Percentiles rank a stretch among this genome's conserved stretches.
phyloP scores from a whole-genome alignment of 805 yeast genomes.

The Myxozyma sirexii region DNA sequence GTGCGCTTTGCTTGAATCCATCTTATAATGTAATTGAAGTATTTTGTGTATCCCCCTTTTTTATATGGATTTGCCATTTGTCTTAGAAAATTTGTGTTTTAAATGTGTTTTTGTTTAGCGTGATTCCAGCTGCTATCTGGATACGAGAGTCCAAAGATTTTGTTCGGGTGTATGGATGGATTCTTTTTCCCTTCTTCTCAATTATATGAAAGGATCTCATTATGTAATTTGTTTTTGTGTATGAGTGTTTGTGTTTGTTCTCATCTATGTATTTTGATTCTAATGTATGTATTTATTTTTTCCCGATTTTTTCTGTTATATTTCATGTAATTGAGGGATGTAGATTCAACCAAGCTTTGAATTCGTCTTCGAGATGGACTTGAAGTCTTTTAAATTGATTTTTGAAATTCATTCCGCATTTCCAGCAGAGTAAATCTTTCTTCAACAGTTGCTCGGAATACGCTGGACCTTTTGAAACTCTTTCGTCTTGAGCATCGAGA shows the following conservation, averaged over 20 bases:
- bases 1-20: not conserved
- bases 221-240: not conserved
- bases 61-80: not conserved
- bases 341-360: slow-evolving; percentile 4
- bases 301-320: not conserved
- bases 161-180: slow-evolving; percentile 20
- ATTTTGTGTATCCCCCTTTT: too few species aligned
- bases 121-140: not conserved
- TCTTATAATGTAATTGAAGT: not conserved
- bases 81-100: slow-evolving; percentile 8
- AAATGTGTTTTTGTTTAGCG: not conserved
- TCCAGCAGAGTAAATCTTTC: slow-evolving; percentile 48
- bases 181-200: too few species aligned
- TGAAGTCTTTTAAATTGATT: slow-evolving; percentile 51
- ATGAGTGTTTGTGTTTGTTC: not conserved
- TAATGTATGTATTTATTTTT: slow-evolving; percentile 13
- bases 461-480: slow-evolving; percentile 38
- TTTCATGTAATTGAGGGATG: too few species aligned
- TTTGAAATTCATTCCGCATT: slow-evolving; percentile 48
- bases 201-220: too few species aligned
- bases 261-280: slow-evolving; percentile 17
- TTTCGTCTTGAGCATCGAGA: slow-evolving; percentile 15
- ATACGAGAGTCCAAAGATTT: not conserved
- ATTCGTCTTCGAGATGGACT: slow-evolving; percentile 47
- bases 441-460: slow-evolving; percentile 49